Base-by-base conservation (phyloP, 352 stramenopile species). In the Phytophthora pluvialis region DNA sequence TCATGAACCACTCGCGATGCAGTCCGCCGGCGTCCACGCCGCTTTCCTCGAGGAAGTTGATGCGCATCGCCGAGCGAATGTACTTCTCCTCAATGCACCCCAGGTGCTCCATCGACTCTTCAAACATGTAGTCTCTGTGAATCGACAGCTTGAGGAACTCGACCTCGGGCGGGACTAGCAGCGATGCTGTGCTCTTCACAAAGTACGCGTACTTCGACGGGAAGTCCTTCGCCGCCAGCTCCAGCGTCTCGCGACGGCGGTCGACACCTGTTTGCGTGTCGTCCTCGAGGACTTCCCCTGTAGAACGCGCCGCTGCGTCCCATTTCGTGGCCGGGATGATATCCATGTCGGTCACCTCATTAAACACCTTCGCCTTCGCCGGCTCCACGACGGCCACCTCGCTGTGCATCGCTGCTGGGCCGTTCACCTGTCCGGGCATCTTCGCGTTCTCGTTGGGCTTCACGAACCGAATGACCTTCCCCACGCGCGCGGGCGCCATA, bases 1-100 rank as follows among this genome's bases (percentile, higher is more conserved):
- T 76, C 54, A 86, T 77, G 60, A 96, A 96, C 91, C 91, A 98
- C 66, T 96, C 89, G 8, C 90, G 81, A 60, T 96, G 85, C 4
- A 97, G 58, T 15, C 83, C 89, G n/a, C 89, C 90, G 1, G 90
- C 90, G 50, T 97, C 90, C 13, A 95, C 73, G 5, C 90, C 90
- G 13, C 70, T 86, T 60, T 98, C 90, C 13, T 85, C 77, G 0
- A 87, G 57, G 46, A 97, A 97, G 28, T 94, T 80, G 33, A 96
- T 81, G 13, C 86, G 81, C 53, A 95, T 83, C 5, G 78, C 75
- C 0, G 77, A 84, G n/a, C 72, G 79, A 33, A 87, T 78, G 26
- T 88, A 73, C 33, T 74, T 76, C 21, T 82, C 69, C 4, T 85
- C 60, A 38, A 94, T 79, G 28, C 70, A 86, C 0, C 70, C 63